These are phyloP conservation scores for Artemisia argyi DNA, from an alignment of 129 eudicot species.

Conservation along the genomic window DNA sequence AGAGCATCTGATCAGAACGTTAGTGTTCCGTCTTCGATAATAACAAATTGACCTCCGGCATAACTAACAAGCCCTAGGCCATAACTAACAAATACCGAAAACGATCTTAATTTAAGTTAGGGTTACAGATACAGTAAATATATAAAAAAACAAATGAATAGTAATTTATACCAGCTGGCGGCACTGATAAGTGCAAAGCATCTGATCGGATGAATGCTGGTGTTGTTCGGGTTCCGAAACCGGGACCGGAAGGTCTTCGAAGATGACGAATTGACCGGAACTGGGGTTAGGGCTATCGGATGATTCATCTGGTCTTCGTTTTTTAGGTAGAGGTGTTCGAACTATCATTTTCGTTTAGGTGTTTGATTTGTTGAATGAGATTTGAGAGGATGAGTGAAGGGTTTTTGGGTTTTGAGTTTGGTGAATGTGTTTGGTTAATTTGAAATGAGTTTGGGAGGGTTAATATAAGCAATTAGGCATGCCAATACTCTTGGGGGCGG, in stretches of 20 bases:
- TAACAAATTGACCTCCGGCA: conserved; percentile 38
- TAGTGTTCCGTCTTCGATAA: conserved; percentile 58
- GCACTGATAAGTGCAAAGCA: conserved; percentile 96
- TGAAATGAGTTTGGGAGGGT: too few relatives aligned
- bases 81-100: too few relatives aligned
- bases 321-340: conserved; percentile 69
- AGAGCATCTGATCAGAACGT: conserved; percentile 70
- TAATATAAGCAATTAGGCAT: too few relatives aligned
- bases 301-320: conserved; percentile 49
- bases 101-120: too few relatives aligned
- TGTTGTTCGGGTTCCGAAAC: conserved; percentile 32
- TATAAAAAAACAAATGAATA: too few relatives aligned
- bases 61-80: conserved; percentile 15
- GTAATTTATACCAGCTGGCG: conserved; percentile 64
- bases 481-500: too few relatives aligned
- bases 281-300: too few relatives aligned
- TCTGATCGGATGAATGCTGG: conserved; percentile 42
- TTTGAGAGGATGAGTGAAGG: conserved; percentile 5
- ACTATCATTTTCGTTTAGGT: conserved; percentile 74
- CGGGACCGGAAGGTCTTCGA: conserved; percentile 52
- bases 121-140: too few relatives aligned
- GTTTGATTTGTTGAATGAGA: background rate
- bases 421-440: conserved; percentile 24
- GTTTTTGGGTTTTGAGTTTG: conserved; percentile 13
- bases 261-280: conserved; percentile 21